Conservation (phyloP, 306 rosid genomes). For the Quillaja saponaria region DNA sequence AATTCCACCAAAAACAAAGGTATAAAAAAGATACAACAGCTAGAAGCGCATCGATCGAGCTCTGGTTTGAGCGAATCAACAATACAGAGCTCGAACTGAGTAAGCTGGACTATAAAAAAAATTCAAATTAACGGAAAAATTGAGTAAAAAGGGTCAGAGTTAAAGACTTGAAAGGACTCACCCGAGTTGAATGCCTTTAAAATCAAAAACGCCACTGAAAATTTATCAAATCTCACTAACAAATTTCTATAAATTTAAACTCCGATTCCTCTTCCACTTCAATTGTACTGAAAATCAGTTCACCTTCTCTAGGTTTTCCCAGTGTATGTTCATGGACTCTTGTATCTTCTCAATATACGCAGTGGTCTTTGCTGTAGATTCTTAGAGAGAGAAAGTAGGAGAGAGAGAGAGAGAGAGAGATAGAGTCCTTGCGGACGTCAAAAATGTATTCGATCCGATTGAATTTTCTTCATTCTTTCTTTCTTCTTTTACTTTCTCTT, state of each 20-base stretch:
- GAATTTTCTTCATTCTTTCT: constrained; percentile 66
- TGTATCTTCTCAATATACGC: constrained; percentile 26
- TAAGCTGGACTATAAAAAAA: constrained; percentile 17
- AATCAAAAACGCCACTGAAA: not conserved
- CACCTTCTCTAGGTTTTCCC: constrained; percentile 57
- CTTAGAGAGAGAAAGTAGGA: constrained; percentile 62
- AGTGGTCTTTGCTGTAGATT: constrained; percentile 44
- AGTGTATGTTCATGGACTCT: constrained; percentile 1
- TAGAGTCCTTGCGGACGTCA: constrained; percentile 90
- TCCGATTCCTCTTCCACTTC: constrained; percentile 17
- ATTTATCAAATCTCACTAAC: constrained; percentile 31
- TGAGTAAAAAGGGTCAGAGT: constrained; percentile 10
- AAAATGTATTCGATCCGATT: constrained; percentile 81
- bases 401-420: constrained; percentile 22
- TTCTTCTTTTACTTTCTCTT: constrained; percentile 27
- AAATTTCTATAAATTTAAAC: constrained; percentile 28
- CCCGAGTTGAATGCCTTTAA: constrained; percentile 27
- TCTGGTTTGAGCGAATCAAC: constrained; percentile 44
- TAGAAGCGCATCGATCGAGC: constrained; percentile 50
- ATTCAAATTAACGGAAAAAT: constrained; percentile 3
- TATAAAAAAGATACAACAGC: constrained; percentile 25
- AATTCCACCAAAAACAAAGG: not conserved
- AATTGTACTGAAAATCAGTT: constrained; percentile 17
- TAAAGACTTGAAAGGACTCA: constrained; percentile 38
- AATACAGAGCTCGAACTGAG: constrained; percentile 41